These are phyloP conservation scores for Leucogyrophana mollusca DNA, from an alignment of 768 basidiomycete species.

Conservation along the genomic window DNA sequence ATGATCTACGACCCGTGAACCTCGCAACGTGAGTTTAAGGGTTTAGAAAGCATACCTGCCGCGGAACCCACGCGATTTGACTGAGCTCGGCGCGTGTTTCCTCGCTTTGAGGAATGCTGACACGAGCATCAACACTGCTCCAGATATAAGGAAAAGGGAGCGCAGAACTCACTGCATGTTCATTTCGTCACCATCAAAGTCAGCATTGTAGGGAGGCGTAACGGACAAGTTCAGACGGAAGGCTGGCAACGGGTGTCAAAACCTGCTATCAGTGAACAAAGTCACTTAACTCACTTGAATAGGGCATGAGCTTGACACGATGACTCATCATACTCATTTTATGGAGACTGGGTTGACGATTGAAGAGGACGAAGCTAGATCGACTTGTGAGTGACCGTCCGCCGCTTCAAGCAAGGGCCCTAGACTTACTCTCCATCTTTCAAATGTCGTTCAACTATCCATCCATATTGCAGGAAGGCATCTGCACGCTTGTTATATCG, in stretches of 20 bases:
- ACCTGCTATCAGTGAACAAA: conserved; percentile 3
- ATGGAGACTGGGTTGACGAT: conserved; percentile 96
- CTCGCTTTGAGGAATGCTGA: conserved; percentile 94
- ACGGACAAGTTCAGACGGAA: conserved; percentile 98
- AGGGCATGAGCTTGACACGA: conserved; percentile 94
- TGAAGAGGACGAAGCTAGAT: conserved; percentile 85
- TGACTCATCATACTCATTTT: conserved; percentile 99
- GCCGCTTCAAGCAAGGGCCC: conserved; percentile 9
- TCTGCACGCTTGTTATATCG: conserved; percentile 96
- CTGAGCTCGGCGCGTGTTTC: conserved; percentile 98
- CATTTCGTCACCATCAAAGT: conserved; percentile 99
- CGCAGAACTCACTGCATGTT: conserved; percentile 91
- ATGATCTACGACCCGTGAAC: conserved; percentile 66
- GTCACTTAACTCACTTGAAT: conserved; percentile 74
- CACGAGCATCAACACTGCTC: conserved; percentile 9
- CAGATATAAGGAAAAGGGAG: conserved; percentile 1
- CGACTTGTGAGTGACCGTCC: conserved; percentile 16
- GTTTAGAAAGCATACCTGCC: conserved; percentile 59
- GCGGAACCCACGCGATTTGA: conserved; percentile 97
- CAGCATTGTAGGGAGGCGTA: conserved; percentile 98
- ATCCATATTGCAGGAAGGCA: conserved; percentile 94
- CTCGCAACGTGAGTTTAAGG: conserved; percentile 1
- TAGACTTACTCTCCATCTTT: conserved; percentile 94
- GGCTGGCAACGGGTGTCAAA: conserved; percentile 53
- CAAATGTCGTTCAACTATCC: conserved; percentile 97